Evolutionary conservation across 1,284 basidiomycete species (phyloP).

Genomic region (Leccinum subrobustum): DNA sequence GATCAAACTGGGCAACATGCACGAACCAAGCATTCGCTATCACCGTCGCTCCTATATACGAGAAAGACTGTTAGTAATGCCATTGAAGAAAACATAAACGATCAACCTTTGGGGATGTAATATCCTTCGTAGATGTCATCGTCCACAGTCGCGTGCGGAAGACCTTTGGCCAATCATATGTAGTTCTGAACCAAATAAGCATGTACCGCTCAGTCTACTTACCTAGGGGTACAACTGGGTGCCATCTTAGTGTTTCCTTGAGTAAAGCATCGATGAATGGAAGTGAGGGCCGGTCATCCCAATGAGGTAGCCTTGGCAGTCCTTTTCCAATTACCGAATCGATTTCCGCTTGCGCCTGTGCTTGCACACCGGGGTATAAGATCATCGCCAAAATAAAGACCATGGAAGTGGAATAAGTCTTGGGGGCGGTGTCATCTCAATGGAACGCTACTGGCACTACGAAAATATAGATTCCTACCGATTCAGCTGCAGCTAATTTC

Average conservation of each 20-base stretch:
- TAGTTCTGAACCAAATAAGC: too few relatives aligned
- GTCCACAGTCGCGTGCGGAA: conserved; percentile 43
- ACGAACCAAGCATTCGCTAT: too few relatives aligned
- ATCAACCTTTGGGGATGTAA: conserved; percentile 39
- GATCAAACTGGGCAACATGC: too few relatives aligned
- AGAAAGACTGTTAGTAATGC: too few relatives aligned
- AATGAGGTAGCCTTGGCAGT: conserved; percentile 36
- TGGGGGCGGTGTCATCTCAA: conserved; percentile 4
- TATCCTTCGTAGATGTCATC: conserved; percentile 46
- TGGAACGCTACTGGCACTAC: not conserved
- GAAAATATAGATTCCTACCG: conserved; percentile 14
- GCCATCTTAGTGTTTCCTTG: conserved; percentile 53
- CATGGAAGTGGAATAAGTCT: conserved; percentile 44
- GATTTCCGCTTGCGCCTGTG: conserved; percentile 40
- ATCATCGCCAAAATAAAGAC: conserved; percentile 52
- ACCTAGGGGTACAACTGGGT: conserved; percentile 41
- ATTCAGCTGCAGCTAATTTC: conserved; percentile 21
- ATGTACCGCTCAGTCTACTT: not conserved
- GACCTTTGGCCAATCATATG: conserved; percentile 14
- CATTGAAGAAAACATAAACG: too few relatives aligned
- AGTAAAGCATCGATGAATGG: conserved; percentile 47
- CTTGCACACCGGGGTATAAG: conserved; percentile 35
- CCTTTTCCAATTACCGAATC: conserved; percentile 38
- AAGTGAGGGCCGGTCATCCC: conserved; percentile 39
- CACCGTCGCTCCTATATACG: conserved; percentile 27